Evolutionary conservation across 345 rosid species (phyloP).

Genomic region (Populus alba): DNA sequence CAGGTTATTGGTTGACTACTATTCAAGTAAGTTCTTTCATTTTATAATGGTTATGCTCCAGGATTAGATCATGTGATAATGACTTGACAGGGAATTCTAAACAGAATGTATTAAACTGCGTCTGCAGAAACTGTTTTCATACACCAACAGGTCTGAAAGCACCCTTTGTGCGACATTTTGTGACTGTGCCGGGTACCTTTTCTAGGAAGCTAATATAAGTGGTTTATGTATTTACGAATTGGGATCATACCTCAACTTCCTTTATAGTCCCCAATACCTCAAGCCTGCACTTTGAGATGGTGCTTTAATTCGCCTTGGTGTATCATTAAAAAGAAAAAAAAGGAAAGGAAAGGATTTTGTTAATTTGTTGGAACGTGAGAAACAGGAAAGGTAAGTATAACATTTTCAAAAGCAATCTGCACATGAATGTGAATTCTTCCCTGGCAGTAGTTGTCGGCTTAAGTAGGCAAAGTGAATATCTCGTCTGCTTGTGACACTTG

Average conservation of each 20-base stretch:
- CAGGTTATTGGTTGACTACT: too few species aligned
- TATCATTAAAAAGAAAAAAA: too few species aligned
- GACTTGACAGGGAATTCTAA: background rate
- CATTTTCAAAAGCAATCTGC: background rate
- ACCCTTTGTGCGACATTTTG: background rate
- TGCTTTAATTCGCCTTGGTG: background rate
- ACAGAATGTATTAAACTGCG: background rate
- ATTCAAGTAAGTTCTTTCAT: too few species aligned
- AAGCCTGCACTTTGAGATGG: background rate
- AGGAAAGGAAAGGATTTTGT: background rate
- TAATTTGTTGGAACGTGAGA: background rate
- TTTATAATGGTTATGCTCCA: too few species aligned
- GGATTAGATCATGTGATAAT: background rate
- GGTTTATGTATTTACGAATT: background rate
- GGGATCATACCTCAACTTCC: background rate
- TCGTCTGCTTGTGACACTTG: too few species aligned
- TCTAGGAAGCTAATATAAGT: background rate
- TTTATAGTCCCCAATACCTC: background rate
- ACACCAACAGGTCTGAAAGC: background rate
- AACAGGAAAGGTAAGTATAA: background rate
- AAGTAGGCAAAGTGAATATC: too few species aligned
- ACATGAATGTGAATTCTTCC: too few species aligned
- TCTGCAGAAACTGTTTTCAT: background rate
- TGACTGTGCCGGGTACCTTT: background rate
- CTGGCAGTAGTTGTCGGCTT: too few species aligned